Percentiles rank a stretch among this genome's conserved stretches.
Evolutionary conservation across 768 basidiomycete genomes (phyloP).

Genomic region (Kwoniella pini): DNA sequence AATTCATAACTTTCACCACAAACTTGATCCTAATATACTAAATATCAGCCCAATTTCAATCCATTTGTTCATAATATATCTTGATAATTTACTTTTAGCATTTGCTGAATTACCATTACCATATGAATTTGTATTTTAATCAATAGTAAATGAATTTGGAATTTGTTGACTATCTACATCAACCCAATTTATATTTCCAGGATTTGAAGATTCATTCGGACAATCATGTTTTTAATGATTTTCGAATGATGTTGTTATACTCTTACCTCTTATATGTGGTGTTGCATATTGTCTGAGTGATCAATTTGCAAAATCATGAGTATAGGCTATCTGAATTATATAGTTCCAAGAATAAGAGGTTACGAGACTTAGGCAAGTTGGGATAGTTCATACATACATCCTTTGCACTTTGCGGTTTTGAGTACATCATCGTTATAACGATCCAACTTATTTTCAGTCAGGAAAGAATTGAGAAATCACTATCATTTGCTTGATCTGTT

Average conservation of each 20-base stretch:
- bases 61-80: neutral
- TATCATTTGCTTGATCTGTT: no score
- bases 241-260: conserved; percentile 31
- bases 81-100: neutral
- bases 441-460: no score
- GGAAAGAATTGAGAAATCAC: no score
- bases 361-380: no score
- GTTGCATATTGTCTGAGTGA: conserved; percentile 36
- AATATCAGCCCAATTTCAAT: neutral
- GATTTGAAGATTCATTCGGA: conserved; percentile 1
- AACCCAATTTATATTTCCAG: conserved; percentile 32
- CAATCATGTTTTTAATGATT: conserved; percentile 45
- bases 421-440: no score
- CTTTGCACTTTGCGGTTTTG: no score
- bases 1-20: no score
- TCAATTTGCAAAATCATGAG: no score
- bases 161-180: conserved; percentile 46
- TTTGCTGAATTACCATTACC: neutral
- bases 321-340: no score
- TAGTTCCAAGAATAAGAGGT: no score
- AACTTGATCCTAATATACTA: no score
- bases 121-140: conserved; percentile 33
- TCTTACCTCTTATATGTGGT: conserved; percentile 33
- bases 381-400: no score
- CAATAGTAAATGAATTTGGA: conserved; percentile 36